phyloP scores from a whole-genome alignment of 352 stramenopile genomes.

The Phytophthora hibernalis region DNA sequence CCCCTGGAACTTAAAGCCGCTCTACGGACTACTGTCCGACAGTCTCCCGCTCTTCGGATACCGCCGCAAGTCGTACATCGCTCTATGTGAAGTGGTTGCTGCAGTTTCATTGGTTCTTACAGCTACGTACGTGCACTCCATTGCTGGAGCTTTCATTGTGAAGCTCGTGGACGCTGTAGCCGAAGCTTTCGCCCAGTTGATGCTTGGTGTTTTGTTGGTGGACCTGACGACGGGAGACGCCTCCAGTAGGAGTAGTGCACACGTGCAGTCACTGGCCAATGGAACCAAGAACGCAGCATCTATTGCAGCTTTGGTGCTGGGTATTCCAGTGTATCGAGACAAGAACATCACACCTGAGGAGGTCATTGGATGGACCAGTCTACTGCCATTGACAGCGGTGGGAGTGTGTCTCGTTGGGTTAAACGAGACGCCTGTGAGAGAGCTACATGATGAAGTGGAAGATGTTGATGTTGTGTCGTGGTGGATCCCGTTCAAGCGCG shows the following conservation, averaged over 20 bases:
- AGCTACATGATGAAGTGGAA: background rate
- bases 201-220: constrained; percentile 83
- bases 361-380: constrained; percentile 71
- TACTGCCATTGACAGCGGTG: constrained; percentile 62
- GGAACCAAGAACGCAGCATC: constrained; percentile 71
- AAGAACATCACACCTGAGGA: constrained; percentile 53
- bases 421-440: constrained; percentile 44
- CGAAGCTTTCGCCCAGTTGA: constrained; percentile 83
- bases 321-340: constrained; percentile 74
- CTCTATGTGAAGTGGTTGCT: constrained; percentile 68
- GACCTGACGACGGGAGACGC: constrained; percentile 61
- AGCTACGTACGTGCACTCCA: constrained; percentile 56
- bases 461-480: constrained; percentile 14
- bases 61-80: constrained; percentile 86
- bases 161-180: constrained; percentile 73
- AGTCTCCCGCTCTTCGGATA: constrained; percentile 76
- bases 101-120: constrained; percentile 66
- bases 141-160: constrained; percentile 72
- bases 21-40: constrained; percentile 84
- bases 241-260: constrained; percentile 64
- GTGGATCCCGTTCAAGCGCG: constrained; percentile 57
- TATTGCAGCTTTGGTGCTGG: constrained; percentile 63
- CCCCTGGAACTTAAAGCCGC: constrained; percentile 87
- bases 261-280: constrained; percentile 78
- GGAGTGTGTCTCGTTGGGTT: constrained; percentile 58